These are phyloP conservation scores for Fusarium keratoplasticum DNA, from an alignment of 2,329 filamentous ascomycete genomes.

Conservation along the genomic window DNA sequence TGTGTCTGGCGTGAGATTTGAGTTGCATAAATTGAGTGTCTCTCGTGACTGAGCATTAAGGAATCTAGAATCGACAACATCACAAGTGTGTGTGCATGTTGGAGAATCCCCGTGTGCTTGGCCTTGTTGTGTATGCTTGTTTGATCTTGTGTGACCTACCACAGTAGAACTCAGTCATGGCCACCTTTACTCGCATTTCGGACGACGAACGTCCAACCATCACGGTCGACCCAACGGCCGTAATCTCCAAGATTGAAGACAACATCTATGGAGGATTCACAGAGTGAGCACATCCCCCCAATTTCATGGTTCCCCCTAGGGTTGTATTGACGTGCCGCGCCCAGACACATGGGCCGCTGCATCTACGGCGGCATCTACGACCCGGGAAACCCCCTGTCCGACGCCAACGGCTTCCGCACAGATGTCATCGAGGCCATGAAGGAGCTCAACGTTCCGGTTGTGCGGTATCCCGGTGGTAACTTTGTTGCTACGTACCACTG, in stretches of 20 bases:
- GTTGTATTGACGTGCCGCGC: constrained; percentile 21
- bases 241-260: constrained; percentile 79
- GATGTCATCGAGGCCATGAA: constrained; percentile 81
- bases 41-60: background rate
- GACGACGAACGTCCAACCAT: constrained; percentile 73
- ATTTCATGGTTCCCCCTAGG: background rate
- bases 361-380: constrained; percentile 91
- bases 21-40: background rate
- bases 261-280: constrained; percentile 89
- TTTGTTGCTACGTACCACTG: constrained; percentile 89
- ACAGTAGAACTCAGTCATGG: constrained; percentile 61
- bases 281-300: constrained; percentile 66
- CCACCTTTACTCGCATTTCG: constrained; percentile 76
- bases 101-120: background rate
- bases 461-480: constrained; percentile 86
- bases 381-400: constrained; percentile 77
- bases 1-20: background rate
- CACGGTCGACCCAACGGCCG: constrained; percentile 72
- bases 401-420: constrained; percentile 79
- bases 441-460: constrained; percentile 80
- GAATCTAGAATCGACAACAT: background rate
- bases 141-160: background rate
- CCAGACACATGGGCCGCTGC: constrained; percentile 87
- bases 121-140: background rate
- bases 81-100: background rate